Evolutionary conservation across 2,329 filamentous ascomycete genomes (phyloP).

Genomic region (Ophiostoma pallidulum): DNA sequence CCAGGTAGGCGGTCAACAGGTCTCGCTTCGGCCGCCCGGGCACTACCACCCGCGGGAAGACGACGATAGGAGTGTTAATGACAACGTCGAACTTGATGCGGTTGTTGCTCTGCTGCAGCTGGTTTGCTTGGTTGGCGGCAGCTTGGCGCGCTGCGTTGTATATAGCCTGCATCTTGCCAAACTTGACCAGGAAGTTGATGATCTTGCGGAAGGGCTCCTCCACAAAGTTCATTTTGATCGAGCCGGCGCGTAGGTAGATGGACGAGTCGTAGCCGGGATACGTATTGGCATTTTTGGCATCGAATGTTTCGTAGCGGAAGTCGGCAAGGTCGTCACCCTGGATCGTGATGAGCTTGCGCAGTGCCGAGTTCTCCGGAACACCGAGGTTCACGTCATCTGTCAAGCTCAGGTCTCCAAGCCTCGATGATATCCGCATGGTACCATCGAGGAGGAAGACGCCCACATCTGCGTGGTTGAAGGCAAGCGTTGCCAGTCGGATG

Average conservation of each 20-base stretch:
- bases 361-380: slow-evolving; percentile 66
- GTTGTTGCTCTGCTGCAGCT: slow-evolving; percentile 81
- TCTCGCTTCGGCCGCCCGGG: slow-evolving; percentile 65
- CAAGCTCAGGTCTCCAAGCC: slow-evolving; percentile 77
- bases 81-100: slow-evolving; percentile 91
- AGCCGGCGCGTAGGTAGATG: slow-evolving; percentile 81
- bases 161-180: slow-evolving; percentile 98
- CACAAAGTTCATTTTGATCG: slow-evolving; percentile 92
- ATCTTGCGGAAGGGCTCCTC: slow-evolving; percentile 98
- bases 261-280: slow-evolving; percentile 96
- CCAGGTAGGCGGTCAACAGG: slow-evolving; percentile 81
- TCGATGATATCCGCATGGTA: slow-evolving; percentile 79
- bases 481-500: slow-evolving; percentile 83
- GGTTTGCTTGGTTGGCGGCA: slow-evolving; percentile 84
- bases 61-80: slow-evolving; percentile 89
- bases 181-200: slow-evolving; percentile 95
- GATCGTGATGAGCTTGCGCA: slow-evolving; percentile 85
- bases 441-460: slow-evolving; percentile 79
- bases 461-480: slow-evolving; percentile 85
- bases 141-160: slow-evolving; percentile 96
- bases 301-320: slow-evolving; percentile 95
- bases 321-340: slow-evolving; percentile 93
- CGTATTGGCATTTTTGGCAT: slow-evolving; percentile 54
- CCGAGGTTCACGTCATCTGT: slow-evolving; percentile 92
- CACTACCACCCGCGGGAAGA: slow-evolving; percentile 74